These are phyloP conservation scores for Pythium periplocum DNA, from an alignment of 352 stramenopile genomes.

Conservation along the genomic window DNA sequence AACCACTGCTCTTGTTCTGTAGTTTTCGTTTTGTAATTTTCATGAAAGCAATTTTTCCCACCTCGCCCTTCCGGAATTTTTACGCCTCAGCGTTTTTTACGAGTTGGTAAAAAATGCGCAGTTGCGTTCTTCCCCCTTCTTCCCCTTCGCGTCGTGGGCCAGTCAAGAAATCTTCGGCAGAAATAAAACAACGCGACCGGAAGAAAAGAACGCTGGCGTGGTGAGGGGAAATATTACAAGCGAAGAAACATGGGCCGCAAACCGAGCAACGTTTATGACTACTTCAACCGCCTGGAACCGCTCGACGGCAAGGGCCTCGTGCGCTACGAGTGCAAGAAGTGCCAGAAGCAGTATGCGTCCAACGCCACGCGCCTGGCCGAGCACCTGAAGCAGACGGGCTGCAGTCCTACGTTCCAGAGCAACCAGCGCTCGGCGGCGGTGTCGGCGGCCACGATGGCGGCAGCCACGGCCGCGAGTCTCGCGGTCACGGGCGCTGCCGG, in stretches of 20 bases:
- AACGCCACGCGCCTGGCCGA: slow-evolving; percentile 79
- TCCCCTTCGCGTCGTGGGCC: slow-evolving; percentile 2
- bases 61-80: slow-evolving; percentile 10
- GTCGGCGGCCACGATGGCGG: slow-evolving; percentile 5
- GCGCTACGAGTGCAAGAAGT: slow-evolving; percentile 87
- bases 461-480: slow-evolving; percentile 18
- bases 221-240: slow-evolving; percentile 31
- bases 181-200: slow-evolving; percentile 21
- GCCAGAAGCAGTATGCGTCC: slow-evolving; percentile 81
- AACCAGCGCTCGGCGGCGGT: slow-evolving; percentile 49
- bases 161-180: slow-evolving; percentile 7
- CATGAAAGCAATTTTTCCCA: background rate
- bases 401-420: slow-evolving; percentile 69
- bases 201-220: slow-evolving; percentile 12
- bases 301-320: slow-evolving; percentile 62
- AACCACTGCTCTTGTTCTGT: slow-evolving; percentile 5
- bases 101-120: slow-evolving; percentile 16
- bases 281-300: slow-evolving; percentile 72
- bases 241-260: slow-evolving; percentile 57
- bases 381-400: slow-evolving; percentile 69
- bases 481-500: slow-evolving; percentile 20
- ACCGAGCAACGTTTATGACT: slow-evolving; percentile 85
- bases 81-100: slow-evolving; percentile 14
- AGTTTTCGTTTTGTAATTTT: slow-evolving; percentile 24
- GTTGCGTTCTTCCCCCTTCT: background rate